Evolutionary conservation across 169 alveolate genomes (phyloP).

Genomic region (Hammondia hammondi): DNA sequence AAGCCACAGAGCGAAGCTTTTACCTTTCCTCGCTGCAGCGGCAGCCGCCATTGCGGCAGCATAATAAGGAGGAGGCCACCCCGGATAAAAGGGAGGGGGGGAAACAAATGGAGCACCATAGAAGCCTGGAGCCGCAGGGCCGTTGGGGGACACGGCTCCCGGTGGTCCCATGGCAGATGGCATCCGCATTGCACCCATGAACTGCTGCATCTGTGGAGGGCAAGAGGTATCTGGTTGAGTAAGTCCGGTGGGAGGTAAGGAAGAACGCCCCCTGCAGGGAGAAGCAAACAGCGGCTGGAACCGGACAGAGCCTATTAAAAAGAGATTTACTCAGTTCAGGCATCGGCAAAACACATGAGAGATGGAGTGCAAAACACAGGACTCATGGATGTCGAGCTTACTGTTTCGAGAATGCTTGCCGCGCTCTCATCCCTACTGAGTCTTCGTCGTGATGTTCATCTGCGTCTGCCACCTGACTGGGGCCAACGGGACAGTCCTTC

Average conservation of each 20-base stretch:
- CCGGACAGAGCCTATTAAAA: not conserved
- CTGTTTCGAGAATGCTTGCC: not conserved
- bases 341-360: not conserved
- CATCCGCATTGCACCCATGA: not conserved
- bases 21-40: slow-evolving; percentile 39
- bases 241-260: not conserved
- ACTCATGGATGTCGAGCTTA: not conserved
- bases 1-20: not conserved
- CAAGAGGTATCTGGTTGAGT: not conserved
- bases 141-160: not conserved
- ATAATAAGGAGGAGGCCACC: slow-evolving; percentile 39
- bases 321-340: not conserved
- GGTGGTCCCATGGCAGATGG: not conserved
- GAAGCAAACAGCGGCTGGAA: not conserved
- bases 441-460: slow-evolving; percentile 6
- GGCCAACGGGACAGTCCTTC: not conserved
- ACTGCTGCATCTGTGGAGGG: not conserved
- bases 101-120: not conserved
- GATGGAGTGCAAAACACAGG: not conserved
- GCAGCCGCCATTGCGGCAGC: slow-evolving; percentile 38
- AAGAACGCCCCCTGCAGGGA: not conserved
- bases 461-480: not conserved
- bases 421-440: not conserved
- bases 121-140: not conserved
- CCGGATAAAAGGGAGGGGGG: slow-evolving; percentile 2